Evolutionary conservation across 73 alveolate species (phyloP), one percentile per base, ranked within the genome.

Genomic region (Paramecium sonneborni): DNA sequence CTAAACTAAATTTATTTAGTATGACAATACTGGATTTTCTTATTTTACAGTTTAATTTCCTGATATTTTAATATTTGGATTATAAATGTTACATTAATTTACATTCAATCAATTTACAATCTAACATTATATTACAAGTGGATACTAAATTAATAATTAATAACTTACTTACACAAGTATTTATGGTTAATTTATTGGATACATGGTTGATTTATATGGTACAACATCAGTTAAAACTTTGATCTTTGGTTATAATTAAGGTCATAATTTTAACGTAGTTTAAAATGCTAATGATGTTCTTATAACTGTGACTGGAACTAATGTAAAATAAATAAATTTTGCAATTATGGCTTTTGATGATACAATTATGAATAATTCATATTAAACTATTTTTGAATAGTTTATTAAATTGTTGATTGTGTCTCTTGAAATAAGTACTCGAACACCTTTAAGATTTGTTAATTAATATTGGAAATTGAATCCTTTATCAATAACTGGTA

Each of bases 161-260:
- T 14, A 28, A 7, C 52, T 67, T 14, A 67, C 85, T 4, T 67
- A 67, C 23, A n/a, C 46, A 14, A 67, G 52, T 15, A 30, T 1
- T 67, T 14, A 30, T 34, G 46, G 48, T 14, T 14, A 28, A 67
- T 67, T 67, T 67, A 26, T 34, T 14, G 85, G 85, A 12, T 67
- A 30, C 15, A 30, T 67, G 85, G 85, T 67, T 14, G 85, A 67
- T 34, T 12, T 67, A 3, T 67, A 67, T 34, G 85, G 85, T 32
- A 67, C 85, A 67, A 67, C 85, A 67, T 67, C 85, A 6, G 85
- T 67, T 67, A 67, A 67, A 21, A 67, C 85, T 26, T 67, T 67
- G 26, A 67, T 67, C 3, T 67, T 67, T 10, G 23, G 52, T 32
- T 34, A 6, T 2, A 67, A 34, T 23, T 67, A 28, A 67, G 46